phyloP scores from a whole-genome alignment of 192 early-diverging fungal genomes.

The Linnemannia hyalina region DNA sequence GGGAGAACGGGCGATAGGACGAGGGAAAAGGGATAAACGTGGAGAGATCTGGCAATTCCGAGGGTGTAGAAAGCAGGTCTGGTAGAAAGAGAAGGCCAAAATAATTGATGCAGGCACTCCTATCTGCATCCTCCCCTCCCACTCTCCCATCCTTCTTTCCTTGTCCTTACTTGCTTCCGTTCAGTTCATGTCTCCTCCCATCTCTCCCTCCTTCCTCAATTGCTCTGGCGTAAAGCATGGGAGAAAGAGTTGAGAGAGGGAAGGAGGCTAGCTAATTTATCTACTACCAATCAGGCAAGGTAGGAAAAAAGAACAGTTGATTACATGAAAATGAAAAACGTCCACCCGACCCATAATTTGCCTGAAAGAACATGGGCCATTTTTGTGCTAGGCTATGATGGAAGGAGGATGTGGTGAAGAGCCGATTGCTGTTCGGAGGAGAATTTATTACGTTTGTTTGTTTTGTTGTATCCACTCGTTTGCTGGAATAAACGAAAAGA shows the following conservation, averaged over 20 bases:
- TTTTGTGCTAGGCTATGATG: too few species aligned
- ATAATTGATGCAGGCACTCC: background rate
- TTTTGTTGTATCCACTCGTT: background rate
- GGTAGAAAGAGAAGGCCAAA: background rate
- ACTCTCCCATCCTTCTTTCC: background rate
- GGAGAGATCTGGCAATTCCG: background rate
- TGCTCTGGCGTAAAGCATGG: background rate
- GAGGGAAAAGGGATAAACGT: background rate
- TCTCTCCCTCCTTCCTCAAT: background rate
- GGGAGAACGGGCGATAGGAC: too few species aligned
- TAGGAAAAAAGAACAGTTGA: background rate
- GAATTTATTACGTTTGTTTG: background rate
- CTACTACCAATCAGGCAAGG: background rate
- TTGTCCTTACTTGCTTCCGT: background rate
- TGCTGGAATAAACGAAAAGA: background rate
- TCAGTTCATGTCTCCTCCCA: background rate
- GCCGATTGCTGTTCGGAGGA: background rate
- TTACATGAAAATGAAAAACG: background rate
- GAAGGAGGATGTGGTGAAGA: background rate
- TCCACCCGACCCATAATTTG: background rate
- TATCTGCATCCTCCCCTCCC: background rate
- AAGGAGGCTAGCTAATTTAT: background rate
- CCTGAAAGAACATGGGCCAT: background rate
- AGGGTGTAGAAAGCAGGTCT: background rate
- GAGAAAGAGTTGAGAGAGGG: background rate